Conservation (phyloP, 1,284 basidiomycete genomes). For the Ceratobasidium sp. region DNA sequence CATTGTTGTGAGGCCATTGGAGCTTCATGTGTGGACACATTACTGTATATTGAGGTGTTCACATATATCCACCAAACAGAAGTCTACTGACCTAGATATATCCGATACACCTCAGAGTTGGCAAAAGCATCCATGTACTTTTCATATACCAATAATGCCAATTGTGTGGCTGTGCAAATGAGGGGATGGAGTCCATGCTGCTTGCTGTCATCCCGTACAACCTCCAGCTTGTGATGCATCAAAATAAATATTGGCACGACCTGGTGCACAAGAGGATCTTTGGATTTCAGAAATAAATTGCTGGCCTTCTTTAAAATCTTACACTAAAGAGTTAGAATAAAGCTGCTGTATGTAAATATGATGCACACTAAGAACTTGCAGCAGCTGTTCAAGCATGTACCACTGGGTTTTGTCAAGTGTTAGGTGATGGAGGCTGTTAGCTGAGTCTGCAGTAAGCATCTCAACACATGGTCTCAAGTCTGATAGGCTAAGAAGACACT, state of each 20-base stretch:
- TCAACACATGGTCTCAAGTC: no score
- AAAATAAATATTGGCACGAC: background rate
- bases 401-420: no score
- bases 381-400: background rate
- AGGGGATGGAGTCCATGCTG: background rate
- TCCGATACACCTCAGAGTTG: background rate
- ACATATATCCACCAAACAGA: background rate
- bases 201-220: conserved; percentile 1
- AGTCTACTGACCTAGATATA: conserved; percentile 2
- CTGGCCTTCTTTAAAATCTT: conserved; percentile 23
- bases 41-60: background rate
- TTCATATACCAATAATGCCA: background rate
- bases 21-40: conserved; percentile 12
- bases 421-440: no score
- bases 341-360: background rate
- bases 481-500: no score
- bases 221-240: background rate
- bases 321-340: background rate
- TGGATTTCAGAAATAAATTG: background rate
- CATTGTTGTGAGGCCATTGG: conserved; percentile 1
- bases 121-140: conserved; percentile 22
- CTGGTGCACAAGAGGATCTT: conserved; percentile 7
- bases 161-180: background rate
- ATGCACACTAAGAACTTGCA: background rate
- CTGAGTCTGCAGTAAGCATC: no score